A percentile compares a stretch with the other conserved stretches of the same genome.
These are phyloP conservation scores for Orbilia javanica DNA, from an alignment of 2,329 filamentous ascomycete genomes.

Conservation along the genomic window DNA sequence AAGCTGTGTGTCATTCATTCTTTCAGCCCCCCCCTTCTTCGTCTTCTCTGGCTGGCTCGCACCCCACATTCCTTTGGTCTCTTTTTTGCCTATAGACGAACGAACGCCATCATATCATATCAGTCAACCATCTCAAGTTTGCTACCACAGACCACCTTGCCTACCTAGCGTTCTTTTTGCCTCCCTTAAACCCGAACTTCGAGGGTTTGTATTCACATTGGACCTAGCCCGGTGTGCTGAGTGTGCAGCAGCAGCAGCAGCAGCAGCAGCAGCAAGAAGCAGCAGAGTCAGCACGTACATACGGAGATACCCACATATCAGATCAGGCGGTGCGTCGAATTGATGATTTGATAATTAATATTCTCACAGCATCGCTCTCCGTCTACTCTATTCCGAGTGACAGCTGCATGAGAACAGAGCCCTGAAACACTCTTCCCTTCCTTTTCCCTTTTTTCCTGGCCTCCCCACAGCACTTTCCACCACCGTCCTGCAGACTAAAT, in stretches of 20 bases:
- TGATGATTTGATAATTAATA: slow-evolving; percentile 26
- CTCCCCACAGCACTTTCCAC: background rate
- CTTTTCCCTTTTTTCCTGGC: background rate
- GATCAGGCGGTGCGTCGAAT: slow-evolving; percentile 16
- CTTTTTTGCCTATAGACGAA: slow-evolving; percentile 14
- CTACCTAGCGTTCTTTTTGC: slow-evolving; percentile 10
- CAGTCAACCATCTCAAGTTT: slow-evolving; percentile 10
- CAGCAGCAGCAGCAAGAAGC: too few relatives aligned
- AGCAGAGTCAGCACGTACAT: background rate
- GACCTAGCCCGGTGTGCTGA: slow-evolving; percentile 20
- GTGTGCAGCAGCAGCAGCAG: too few relatives aligned
- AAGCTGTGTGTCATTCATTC: slow-evolving; percentile 25
- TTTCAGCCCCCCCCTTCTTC: slow-evolving; percentile 8
- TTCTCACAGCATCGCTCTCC: slow-evolving; percentile 11
- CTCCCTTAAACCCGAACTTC: slow-evolving; percentile 13
- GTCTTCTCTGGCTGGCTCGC: background rate
- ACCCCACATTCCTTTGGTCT: slow-evolving; percentile 38
- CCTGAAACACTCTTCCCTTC: slow-evolving; percentile 40
- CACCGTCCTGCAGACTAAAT: background rate
- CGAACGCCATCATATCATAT: background rate
- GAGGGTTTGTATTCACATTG: background rate
- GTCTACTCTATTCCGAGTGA: slow-evolving; percentile 41
- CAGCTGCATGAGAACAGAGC: slow-evolving; percentile 38
- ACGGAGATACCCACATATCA: slow-evolving; percentile 1
- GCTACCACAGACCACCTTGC: background rate